Evolutionary conservation across 805 yeast species (phyloP).

Genomic region (Yamadazyma scolyti): DNA sequence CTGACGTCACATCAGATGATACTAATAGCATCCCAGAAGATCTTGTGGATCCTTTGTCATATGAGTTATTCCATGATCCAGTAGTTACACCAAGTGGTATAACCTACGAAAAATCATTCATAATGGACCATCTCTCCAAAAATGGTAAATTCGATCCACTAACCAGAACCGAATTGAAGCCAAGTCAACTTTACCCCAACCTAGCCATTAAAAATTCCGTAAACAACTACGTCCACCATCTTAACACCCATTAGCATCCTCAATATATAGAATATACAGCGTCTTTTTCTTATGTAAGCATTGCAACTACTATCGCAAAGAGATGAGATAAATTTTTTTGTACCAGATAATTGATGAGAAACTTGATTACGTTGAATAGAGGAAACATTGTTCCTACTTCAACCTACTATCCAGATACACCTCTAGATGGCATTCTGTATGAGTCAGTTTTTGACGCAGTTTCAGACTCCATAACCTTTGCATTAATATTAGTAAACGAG

Average conservation of each 20-base stretch:
- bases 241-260: too few relatives aligned
- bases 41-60: slow-evolving; percentile 37
- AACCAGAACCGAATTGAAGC: slow-evolving; percentile 30
- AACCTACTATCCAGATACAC: slow-evolving; percentile 60
- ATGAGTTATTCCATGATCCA: slow-evolving; percentile 35
- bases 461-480: slow-evolving; percentile 68
- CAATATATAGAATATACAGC: too few relatives aligned
- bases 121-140: slow-evolving; percentile 30
- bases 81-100: slow-evolving; percentile 44
- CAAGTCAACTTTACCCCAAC: slow-evolving; percentile 37
- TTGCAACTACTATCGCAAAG: slow-evolving; percentile 3
- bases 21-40: slow-evolving; percentile 34
- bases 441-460: slow-evolving; percentile 67
- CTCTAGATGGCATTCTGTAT: slow-evolving; percentile 15
- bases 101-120: slow-evolving; percentile 36
- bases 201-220: slow-evolving; percentile 37
- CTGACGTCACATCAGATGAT: too few relatives aligned
- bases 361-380: slow-evolving; percentile 49
- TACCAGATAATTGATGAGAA: slow-evolving; percentile 35
- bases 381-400: slow-evolving; percentile 53
- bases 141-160: slow-evolving; percentile 38
- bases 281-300: too few relatives aligned
- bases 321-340: slow-evolving; percentile 3
- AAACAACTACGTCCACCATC: slow-evolving; percentile 22
- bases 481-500: slow-evolving; percentile 50